Evolutionary conservation across 805 yeast genomes (phyloP), one percentile per base, ranked within the genome.

Genomic region (Yarrowia porcina): DNA sequence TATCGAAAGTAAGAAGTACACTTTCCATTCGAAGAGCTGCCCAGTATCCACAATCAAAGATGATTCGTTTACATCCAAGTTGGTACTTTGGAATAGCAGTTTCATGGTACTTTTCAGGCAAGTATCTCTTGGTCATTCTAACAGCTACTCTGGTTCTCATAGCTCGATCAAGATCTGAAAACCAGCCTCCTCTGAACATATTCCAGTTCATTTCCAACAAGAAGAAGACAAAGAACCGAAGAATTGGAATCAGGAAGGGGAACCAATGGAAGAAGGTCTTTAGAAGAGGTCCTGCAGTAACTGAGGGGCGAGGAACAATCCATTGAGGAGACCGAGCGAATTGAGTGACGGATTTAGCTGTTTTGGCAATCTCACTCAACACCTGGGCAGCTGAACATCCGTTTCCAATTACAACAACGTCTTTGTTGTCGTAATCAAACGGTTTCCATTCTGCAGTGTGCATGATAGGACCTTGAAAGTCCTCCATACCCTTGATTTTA

Each of bases 251-350:
- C 17, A 57, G 30, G 15, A 64, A 49, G 11, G 39, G 45, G 30
- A 36, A 28, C 36, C 39, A 39, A n/a, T n/a, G n/a, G 32, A 61
- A 28, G 8, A 64, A 8, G 12, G 11, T 2, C 15, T 25, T 27
- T 28, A 64, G 5, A 10, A 32, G 21, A 4, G 56, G 67, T 4
- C 56, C 39, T 9, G 21, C 20, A 0, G 15, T 7, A 2, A 15
- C 56, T 2, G 39, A 27, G 44, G 64, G 38, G 9, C 67, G 65
- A 12, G 61, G 62, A 17, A 63, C 62, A 21, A 65, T 61, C 64
- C 65, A 65, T 42, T 66, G 67, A 1, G 67, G 66, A 10, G 67
- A 47, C 1, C 67, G 50, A n/a, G 65, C 66, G 20, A 65, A 65
- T 47, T 65, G 67, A 8, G 63, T 52, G 20, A 66, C 56, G 6